phyloP scores from a whole-genome alignment of 2,329 filamentous ascomycete genomes.

The Neopestalotiopsis rosae region DNA sequence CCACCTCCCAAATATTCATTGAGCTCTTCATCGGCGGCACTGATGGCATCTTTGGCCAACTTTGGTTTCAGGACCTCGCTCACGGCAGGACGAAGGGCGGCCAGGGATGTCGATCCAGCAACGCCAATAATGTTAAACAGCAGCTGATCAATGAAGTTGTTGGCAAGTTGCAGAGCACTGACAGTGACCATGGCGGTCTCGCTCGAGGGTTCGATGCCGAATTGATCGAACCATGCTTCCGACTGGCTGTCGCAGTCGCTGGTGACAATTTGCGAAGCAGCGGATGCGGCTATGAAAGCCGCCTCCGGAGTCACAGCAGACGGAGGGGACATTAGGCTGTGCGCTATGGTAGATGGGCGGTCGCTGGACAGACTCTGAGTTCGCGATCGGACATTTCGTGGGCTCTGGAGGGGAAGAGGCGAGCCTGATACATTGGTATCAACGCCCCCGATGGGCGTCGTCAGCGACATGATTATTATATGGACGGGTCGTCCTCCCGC shows the following conservation, averaged over 20 bases:
- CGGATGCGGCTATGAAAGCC: conserved; percentile 85
- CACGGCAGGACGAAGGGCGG: conserved; percentile 79
- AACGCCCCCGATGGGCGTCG: conserved; percentile 8
- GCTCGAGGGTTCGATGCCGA: conserved; percentile 67
- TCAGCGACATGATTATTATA: conserved; percentile 13
- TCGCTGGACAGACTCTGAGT: conserved; percentile 75
- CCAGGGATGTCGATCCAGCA: conserved; percentile 78
- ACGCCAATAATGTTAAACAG: conserved; percentile 87
- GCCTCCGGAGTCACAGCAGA: conserved; percentile 74
- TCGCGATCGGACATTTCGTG: conserved; percentile 45
- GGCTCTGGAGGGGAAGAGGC: conserved; percentile 1
- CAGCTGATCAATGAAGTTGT: conserved; percentile 91
- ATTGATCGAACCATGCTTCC: conserved; percentile 71
- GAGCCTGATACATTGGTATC: conserved; percentile 16
- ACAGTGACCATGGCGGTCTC: conserved; percentile 76
- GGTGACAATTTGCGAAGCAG: conserved; percentile 90
- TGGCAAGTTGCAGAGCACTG: conserved; percentile 78
- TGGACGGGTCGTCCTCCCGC: background rate
- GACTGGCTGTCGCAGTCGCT: conserved; percentile 82
- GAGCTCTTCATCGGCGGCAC: conserved; percentile 84
- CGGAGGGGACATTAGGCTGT: conserved; percentile 70
- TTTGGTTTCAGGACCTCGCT: conserved; percentile 87
- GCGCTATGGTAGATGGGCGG: conserved; percentile 64
- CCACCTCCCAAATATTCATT: conserved; percentile 83
- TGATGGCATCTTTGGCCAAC: conserved; percentile 83